Percentiles rank a stretch among this genome's conserved stretches.
These are phyloP conservation scores for Micractinium sp. DNA, from an alignment of 139 green algal species.

Conservation along the genomic window DNA sequence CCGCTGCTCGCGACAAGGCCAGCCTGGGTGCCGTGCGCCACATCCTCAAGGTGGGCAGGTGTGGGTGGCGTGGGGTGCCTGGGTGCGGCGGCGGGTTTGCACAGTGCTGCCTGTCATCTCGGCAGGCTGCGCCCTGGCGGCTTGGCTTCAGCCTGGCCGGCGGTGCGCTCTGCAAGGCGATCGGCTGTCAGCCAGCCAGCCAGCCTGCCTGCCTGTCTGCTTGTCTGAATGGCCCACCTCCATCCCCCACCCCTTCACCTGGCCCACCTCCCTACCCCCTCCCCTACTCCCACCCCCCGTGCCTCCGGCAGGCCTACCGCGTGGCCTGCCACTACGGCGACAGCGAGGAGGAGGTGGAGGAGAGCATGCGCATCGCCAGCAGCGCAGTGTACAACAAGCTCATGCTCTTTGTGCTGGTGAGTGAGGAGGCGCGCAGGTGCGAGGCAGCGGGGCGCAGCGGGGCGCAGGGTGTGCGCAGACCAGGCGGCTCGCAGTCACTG, in stretches of 20 bases:
- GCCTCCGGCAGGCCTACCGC: slow-evolving; percentile 73
- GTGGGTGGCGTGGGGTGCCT: neutral
- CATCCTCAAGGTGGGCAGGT: slow-evolving; percentile 59
- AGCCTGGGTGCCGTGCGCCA: slow-evolving; percentile 67
- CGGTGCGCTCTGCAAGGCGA: too few relatives aligned
- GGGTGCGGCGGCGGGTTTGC: neutral
- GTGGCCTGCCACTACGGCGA: slow-evolving; percentile 91
- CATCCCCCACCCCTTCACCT: too few relatives aligned
- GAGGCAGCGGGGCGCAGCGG: neutral
- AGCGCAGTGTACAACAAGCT: slow-evolving; percentile 85
- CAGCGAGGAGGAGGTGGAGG: slow-evolving; percentile 60
- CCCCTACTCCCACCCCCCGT: neutral
- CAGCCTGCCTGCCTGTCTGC: neutral
- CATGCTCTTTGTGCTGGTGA: slow-evolving; percentile 87
- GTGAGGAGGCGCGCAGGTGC: slow-evolving; percentile 51
- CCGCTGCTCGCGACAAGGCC: slow-evolving; percentile 50
- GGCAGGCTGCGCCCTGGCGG: too few relatives aligned
- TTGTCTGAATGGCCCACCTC: too few relatives aligned
- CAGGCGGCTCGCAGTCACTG: neutral
- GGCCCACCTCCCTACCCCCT: neutral
- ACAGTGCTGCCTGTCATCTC: neutral
- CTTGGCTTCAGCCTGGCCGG: too few relatives aligned
- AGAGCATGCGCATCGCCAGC: slow-evolving; percentile 69
- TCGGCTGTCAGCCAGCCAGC: too few relatives aligned
- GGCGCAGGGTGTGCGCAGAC: too few relatives aligned